Conservation (phyloP, 129 eudicot species). For the Tagetes erecta region DNA sequence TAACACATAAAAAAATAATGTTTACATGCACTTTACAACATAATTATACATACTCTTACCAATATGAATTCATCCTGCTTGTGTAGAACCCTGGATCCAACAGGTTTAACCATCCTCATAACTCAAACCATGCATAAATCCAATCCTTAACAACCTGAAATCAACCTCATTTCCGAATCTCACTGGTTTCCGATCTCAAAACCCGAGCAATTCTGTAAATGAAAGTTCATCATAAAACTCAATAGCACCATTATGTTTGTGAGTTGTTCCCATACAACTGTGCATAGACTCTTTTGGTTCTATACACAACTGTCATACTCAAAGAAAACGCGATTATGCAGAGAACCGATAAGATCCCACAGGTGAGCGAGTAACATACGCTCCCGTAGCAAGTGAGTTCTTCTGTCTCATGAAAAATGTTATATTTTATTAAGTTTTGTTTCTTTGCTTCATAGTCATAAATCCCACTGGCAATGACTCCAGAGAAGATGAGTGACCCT, state of each 20-base stretch:
- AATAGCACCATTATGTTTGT: conserved; percentile 5
- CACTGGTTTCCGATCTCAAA: neutral
- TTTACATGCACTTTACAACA: conserved; percentile 1
- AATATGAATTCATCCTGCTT: too few relatives aligned
- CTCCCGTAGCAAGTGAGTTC: conserved; percentile 48
- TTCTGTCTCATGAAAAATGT: conserved; percentile 21
- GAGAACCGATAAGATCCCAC: conserved; percentile 58
- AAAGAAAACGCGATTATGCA: conserved; percentile 46
- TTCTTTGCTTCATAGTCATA: conserved; percentile 66
- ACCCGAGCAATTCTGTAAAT: neutral
- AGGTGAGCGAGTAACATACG: conserved; percentile 65
- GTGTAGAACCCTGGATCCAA: neutral
- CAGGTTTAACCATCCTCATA: neutral
- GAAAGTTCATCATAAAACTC: conserved; percentile 1
- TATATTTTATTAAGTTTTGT: conserved; percentile 23
- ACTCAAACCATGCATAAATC: neutral
- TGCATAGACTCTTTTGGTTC: conserved; percentile 63
- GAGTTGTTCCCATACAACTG: conserved; percentile 51
- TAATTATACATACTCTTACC: conserved; percentile 4
- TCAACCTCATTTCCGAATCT: neutral
- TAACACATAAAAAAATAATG: neutral
- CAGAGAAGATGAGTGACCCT: conserved; percentile 65
- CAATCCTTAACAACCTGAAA: neutral
- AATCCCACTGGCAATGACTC: conserved; percentile 69
- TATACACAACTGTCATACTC: conserved; percentile 54